Percentiles rank a stretch among this genome's conserved stretches.
Evolutionary conservation across 306 rosid species (phyloP).

Genomic region (Begonia masoniana): DNA sequence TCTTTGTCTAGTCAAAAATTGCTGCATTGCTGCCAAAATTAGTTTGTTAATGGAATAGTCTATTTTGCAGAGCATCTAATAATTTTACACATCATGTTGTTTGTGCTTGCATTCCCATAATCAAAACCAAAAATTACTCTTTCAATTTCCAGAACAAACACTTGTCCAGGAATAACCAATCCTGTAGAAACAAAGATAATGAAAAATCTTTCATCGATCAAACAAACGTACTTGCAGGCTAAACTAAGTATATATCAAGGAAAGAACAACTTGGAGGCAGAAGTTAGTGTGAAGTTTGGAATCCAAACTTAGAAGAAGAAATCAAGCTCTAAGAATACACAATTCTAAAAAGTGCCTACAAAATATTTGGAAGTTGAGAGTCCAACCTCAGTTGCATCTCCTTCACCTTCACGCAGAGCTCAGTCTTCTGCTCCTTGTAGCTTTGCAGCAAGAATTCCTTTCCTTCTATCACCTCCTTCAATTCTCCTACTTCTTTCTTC

Average conservation of each 20-base stretch:
- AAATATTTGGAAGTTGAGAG: constrained; percentile 84
- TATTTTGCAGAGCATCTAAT: not conserved
- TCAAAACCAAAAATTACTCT: not conserved
- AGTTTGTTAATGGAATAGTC: not conserved
- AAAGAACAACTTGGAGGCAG: constrained; percentile 24
- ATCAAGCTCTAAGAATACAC: constrained; percentile 40
- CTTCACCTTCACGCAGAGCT: constrained; percentile 55
- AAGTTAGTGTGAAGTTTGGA: constrained; percentile 18
- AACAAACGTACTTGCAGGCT: constrained; percentile 1
- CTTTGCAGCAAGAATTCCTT: constrained; percentile 76
- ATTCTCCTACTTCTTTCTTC: constrained; percentile 74
- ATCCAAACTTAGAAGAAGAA: constrained; percentile 15
- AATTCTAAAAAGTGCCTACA: constrained; percentile 42
- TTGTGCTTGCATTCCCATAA: too few relatives aligned
- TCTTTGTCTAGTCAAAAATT: not conserved
- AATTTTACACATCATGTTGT: not conserved
- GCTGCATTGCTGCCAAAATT: not conserved
- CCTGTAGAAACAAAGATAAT: too few relatives aligned
- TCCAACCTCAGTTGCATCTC: constrained; percentile 86
- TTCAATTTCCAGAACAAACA: not conserved
- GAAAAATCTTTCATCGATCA: constrained; percentile 2
- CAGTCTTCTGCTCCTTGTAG: constrained; percentile 84
- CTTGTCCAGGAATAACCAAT: not conserved
- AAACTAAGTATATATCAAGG: constrained; percentile 31
- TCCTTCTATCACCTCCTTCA: constrained; percentile 85